Evolutionary conservation across 129 eudicot genomes (phyloP), one percentile per base, ranked within the genome.

Genomic region (Lonicera japonica): DNA sequence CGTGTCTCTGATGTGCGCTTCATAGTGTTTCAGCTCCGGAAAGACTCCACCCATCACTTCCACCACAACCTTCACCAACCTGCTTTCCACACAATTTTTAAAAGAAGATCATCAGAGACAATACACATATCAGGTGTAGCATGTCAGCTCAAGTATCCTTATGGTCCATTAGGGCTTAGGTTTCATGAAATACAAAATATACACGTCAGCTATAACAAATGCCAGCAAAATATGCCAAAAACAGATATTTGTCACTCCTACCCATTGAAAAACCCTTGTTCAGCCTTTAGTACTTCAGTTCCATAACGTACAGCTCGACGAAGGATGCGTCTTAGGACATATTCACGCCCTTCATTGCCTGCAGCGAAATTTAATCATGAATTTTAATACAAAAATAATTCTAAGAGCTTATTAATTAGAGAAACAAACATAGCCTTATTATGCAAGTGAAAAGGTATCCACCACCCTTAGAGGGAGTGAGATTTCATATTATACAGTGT

Each of bases 261-360:
- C 99, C 96, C 87, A 16, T 77, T 82, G 62, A 94, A 94, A 70
- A 94, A 94, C 24, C 99, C 99, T 73, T 69, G 84, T 34, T 83
- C 62, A 29, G 96, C 99, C 67, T 83, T 83, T 41, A 94, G 71
- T 50, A 94, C 99, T 81, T 94, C 96, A 34, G 89, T 88, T 11
- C 99, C 99, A 73, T 88, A 94, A 34, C 99, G 95, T 36, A 94
- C 99, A 46, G 99, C 99, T 40, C 99, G 83, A 8, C 99, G 85
- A 70, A 94, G 99, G 73, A 94, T 94, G 64, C 99, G 95, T 40
- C 96, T 76, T 19, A 94, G 66, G 56, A 94, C 99, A 77, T 94
- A 94, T 60, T 94, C 99, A 58, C 99, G 95, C 23, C 99, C 99
- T 74, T 94, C 99, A 54, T 88, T 94, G 13, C 99, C 99, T 94